Percentiles rank a stretch among this genome's conserved stretches.
These are phyloP conservation scores for Piper betle DNA, from an alignment of 164 flowering plant species.

Conservation along the genomic window DNA sequence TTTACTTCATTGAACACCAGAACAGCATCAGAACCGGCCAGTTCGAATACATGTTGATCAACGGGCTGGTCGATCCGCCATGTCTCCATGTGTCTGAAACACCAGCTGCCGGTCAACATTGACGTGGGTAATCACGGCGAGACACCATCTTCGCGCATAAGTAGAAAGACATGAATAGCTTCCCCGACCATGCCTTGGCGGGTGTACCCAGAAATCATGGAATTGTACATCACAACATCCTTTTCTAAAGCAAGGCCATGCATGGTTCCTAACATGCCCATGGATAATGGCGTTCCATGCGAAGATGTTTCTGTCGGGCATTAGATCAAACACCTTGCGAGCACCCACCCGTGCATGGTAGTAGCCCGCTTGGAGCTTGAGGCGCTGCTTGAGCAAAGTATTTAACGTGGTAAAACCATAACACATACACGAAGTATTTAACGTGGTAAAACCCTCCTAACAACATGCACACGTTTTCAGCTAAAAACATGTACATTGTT, in stretches of 20 bases:
- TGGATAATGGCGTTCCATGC: constrained; percentile 56
- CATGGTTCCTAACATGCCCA: constrained; percentile 14
- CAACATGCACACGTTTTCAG: too few relatives aligned
- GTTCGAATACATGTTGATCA: constrained; percentile 63
- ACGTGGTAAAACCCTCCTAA: constrained; percentile 2
- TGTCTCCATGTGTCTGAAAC: background rate
- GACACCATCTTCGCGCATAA: background rate
- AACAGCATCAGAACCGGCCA: constrained; percentile 27
- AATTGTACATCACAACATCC: constrained; percentile 65
- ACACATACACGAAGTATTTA: background rate
- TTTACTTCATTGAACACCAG: constrained; percentile 26
- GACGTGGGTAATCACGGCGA: background rate
- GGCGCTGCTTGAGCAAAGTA: background rate
- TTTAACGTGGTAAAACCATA: too few relatives aligned
- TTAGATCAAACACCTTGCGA: constrained; percentile 11
- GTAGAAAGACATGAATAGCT: background rate
- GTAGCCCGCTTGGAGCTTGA: constrained; percentile 16
- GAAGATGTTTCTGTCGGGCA: constrained; percentile 65
- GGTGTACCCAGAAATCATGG: constrained; percentile 27
- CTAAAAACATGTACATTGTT: too few relatives aligned
- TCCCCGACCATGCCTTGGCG: background rate
- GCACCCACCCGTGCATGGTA: constrained; percentile 32
- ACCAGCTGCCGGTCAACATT: background rate
- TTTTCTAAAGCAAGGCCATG: constrained; percentile 39
- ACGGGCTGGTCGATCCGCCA: background rate